A percentile compares a stretch with the other conserved stretches of the same genome.
phyloP scores from a whole-genome alignment of 75 land plant genomes.

The Selaginella moellendorffii region DNA sequence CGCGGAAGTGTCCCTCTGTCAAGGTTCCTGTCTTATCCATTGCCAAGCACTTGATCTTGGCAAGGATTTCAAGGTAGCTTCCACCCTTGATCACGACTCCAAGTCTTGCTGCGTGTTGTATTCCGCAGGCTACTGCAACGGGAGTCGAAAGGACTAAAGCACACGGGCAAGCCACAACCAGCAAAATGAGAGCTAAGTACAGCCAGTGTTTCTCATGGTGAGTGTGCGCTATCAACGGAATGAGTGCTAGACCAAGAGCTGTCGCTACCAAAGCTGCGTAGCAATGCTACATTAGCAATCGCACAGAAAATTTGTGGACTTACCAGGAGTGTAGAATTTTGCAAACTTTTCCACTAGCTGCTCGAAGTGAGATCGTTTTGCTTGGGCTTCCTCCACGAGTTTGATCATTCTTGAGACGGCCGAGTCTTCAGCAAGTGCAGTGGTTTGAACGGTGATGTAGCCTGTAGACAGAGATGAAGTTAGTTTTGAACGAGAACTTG shows the following conservation, averaged over 20 bases:
- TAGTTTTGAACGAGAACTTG: neutral
- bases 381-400: constrained; percentile 17
- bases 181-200: constrained; percentile 58
- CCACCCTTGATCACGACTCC: constrained; percentile 56
- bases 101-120: constrained; percentile 54
- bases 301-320: neutral
- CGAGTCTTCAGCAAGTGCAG: constrained; percentile 63
- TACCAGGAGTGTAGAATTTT: neutral
- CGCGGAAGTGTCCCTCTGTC: constrained; percentile 65
- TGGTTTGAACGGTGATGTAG: constrained; percentile 62
- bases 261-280: constrained; percentile 42
- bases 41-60: constrained; percentile 48
- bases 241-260: constrained; percentile 35
- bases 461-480: constrained; percentile 27
- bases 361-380: neutral
- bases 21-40: constrained; percentile 96
- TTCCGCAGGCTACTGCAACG: constrained; percentile 62
- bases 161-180: constrained; percentile 90
- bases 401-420: constrained; percentile 74
- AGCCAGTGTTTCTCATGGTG: constrained; percentile 50
- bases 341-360: neutral
- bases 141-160: constrained; percentile 87
- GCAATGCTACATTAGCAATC: neutral
- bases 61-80: constrained; percentile 56
- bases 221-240: constrained; percentile 37